These are phyloP conservation scores for Solanum paucissectum DNA, from an alignment of 257 asterid genomes.

Conservation along the genomic window DNA sequence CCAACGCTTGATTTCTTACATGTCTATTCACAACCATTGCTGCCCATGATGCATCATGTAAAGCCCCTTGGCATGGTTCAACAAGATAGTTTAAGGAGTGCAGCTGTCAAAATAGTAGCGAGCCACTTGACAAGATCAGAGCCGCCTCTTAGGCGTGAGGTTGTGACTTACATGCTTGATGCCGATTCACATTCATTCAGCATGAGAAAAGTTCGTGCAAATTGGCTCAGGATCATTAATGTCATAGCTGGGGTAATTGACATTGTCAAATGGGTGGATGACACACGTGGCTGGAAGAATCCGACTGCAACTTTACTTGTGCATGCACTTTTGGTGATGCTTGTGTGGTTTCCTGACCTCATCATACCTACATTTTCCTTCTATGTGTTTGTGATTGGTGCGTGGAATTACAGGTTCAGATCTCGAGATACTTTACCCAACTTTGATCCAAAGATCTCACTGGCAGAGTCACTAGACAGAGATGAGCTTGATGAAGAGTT, in stretches of 20 bases:
- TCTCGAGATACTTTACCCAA: conserved; percentile 44
- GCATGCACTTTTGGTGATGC: conserved; percentile 52
- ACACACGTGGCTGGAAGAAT: conserved; percentile 81
- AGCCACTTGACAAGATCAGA: conserved; percentile 57
- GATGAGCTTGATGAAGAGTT: conserved; percentile 86
- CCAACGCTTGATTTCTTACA: conserved; percentile 70
- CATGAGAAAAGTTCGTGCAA: conserved; percentile 70
- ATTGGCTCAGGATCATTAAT: conserved; percentile 68
- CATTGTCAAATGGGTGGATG: conserved; percentile 61
- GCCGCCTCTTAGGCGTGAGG: conserved; percentile 74
- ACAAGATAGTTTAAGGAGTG: conserved; percentile 43
- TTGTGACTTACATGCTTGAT: conserved; percentile 70
- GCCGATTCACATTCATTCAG: conserved; percentile 62
- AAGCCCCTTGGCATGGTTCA: conserved; percentile 67
- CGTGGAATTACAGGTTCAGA: conserved; percentile 72
- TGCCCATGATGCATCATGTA: conserved; percentile 77
- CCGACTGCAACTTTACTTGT: conserved; percentile 67
- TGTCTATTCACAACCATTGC: conserved; percentile 53
- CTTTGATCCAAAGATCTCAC: conserved; percentile 54
- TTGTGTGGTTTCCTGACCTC: conserved; percentile 76
- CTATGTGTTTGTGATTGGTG: conserved; percentile 64
- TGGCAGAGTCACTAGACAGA: conserved; percentile 46
- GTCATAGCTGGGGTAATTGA: conserved; percentile 59
- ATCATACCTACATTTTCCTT: conserved; percentile 64
- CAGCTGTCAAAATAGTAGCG: conserved; percentile 50